phyloP scores from a whole-genome alignment of 345 rosid species.

The Trapa bicornis region DNA sequence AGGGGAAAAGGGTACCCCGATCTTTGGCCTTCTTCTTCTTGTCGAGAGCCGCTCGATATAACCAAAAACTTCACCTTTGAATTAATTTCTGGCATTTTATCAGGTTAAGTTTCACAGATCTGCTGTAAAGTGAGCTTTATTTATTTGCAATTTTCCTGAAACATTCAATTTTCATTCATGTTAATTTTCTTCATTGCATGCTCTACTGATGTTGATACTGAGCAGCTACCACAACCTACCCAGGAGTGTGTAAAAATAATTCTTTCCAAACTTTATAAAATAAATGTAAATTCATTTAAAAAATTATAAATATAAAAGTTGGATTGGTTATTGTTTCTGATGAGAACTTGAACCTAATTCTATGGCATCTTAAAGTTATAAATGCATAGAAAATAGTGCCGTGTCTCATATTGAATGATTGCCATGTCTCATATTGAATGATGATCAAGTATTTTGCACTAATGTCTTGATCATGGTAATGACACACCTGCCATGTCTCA shows the following conservation, averaged over 20 bases:
- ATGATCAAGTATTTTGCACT: not conserved
- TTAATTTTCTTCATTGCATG: not conserved
- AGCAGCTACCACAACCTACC: not conserved
- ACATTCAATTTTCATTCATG: not conserved
- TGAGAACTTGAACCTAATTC: not conserved
- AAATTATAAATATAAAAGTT: not conserved
- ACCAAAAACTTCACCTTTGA: slow-evolving; percentile 69
- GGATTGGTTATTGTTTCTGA: not conserved
- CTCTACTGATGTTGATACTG: not conserved
- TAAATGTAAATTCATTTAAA: not conserved
- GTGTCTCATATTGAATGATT: not conserved
- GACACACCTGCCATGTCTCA: not conserved
- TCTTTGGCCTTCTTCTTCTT: slow-evolving; percentile 83
- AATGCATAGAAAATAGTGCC: not conserved
- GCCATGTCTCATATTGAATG: not conserved
- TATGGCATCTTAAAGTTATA: not conserved
- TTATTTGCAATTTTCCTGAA: not conserved
- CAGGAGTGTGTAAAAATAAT: not conserved
- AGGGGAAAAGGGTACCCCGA: slow-evolving; percentile 95
- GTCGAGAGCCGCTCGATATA: slow-evolving; percentile 96
- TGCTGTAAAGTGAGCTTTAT: not conserved
- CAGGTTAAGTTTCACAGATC: slow-evolving; percentile 32
- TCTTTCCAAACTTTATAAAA: not conserved
- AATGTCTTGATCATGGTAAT: not conserved
- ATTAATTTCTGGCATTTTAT: slow-evolving; percentile 65